Evolutionary conservation across 73 alveolate genomes (phyloP).

Genomic region (Effrenium voratum): DNA sequence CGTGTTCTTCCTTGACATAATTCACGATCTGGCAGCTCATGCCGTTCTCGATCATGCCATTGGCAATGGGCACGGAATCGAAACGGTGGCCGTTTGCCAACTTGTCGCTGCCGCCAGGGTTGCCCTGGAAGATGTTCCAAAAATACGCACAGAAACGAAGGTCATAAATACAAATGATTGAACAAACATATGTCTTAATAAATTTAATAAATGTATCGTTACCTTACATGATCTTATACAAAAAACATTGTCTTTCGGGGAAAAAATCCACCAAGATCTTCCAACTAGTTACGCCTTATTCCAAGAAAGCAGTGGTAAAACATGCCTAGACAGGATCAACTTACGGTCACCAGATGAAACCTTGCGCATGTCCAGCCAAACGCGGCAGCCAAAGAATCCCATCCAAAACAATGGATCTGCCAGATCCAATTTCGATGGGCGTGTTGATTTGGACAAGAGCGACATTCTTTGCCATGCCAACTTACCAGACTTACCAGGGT

Average conservation of each 20-base stretch:
- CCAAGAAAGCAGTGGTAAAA: not conserved
- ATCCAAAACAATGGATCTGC: too few relatives aligned
- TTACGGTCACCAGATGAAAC: too few relatives aligned
- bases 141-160: not conserved
- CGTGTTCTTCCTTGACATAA: not conserved
- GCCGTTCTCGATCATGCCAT: constrained; percentile 31
- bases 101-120: constrained; percentile 16
- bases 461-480: too few relatives aligned
- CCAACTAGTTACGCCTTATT: not conserved
- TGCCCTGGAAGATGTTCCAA: not conserved
- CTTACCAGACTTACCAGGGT: too few relatives aligned
- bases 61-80: constrained; percentile 10
- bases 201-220: not conserved
- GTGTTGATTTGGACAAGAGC: too few relatives aligned
- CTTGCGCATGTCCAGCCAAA: too few relatives aligned
- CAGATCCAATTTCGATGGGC: too few relatives aligned
- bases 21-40: constrained; percentile 29
- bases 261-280: not conserved
- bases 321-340: too few relatives aligned
- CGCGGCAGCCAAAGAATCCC: too few relatives aligned
- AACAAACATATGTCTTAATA: not conserved
- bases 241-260: not conserved
- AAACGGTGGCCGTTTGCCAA: constrained; percentile 21
- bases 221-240: not conserved
- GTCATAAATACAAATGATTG: not conserved